Base-by-base conservation (phyloP, 2,329 filamentous ascomycete genomes). In the Epichloe sibirici region DNA sequence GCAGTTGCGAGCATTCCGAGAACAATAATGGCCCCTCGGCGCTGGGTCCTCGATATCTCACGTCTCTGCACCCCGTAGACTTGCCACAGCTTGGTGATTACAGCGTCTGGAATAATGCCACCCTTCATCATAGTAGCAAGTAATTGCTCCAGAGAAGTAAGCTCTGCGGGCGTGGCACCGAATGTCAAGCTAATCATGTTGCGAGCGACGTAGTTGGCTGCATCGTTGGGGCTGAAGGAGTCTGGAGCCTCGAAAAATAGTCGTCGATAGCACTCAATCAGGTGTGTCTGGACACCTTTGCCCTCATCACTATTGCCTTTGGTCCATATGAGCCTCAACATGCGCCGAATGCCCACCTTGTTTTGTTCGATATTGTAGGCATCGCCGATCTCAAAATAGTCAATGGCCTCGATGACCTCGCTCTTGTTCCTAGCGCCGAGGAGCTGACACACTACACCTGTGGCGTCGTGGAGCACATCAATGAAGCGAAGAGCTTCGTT, bases 131-230 rank as follows among this genome's bases (percentile, higher is more conserved):
- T 98, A 0, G 90, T 97, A 56, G 88, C 89, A 6, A 98, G 76
- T 3, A 98, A 76, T 68, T 98, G 93, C 69, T 98, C 93, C 8
- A 98, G 76, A 46, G 90, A 97, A 0, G 93, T 98, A 51, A 98
- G 74, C 66, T 98, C 93, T 1, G 94, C 93, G 0, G 91, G 89
- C 0, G 91, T 95, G 1, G 91, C 90, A 31, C 90, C 91, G 67
- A 95, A 97, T 0, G 93, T 98, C 63, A 98, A 72, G 75, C 90
- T 96, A 69, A 97, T 97, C 91, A 98, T 98, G 69, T 97, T 98
- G 56, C 90, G 83, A 28, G 91, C 91, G 62, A 98, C 86, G 65
- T 94, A 98, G 66, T 94, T 96, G 47, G 93, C 90, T 2, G 90
- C 84, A 63, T 96, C 90, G 59, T 96, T 96, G 34, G 83, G 74